Percentiles rank a stretch among this genome's conserved stretches.
Conservation (phyloP, 768 basidiomycete species). For the Mrakia gelida region DNA sequence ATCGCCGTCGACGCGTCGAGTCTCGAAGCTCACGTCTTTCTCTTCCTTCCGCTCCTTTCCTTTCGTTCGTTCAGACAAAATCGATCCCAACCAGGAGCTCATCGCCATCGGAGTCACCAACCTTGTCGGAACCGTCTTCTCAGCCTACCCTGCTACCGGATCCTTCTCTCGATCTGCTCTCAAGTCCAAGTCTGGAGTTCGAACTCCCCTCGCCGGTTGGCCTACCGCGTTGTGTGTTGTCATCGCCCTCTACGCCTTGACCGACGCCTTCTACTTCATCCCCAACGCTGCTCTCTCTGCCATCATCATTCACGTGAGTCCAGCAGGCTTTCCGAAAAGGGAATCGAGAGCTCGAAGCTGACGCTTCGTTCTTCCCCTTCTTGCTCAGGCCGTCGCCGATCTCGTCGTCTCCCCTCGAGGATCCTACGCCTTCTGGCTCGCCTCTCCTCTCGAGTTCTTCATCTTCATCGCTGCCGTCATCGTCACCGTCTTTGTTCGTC, state of each 20-base stretch:
- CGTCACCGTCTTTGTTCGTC: slow-evolving; percentile 30
- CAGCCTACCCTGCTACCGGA: slow-evolving; percentile 92
- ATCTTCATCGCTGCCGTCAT: slow-evolving; percentile 40
- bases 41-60: too few species aligned
- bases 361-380: too few species aligned
- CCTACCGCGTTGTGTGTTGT: slow-evolving; percentile 81
- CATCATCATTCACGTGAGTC: slow-evolving; percentile 33
- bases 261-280: slow-evolving; percentile 22
- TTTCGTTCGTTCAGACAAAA: slow-evolving; percentile 52
- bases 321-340: too few species aligned
- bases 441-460: slow-evolving; percentile 76
- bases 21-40: too few species aligned
- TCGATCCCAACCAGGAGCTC: slow-evolving; percentile 57
- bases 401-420: slow-evolving; percentile 76
- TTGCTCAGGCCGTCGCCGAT: slow-evolving; percentile 46
- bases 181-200: slow-evolving; percentile 94
- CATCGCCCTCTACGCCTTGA: slow-evolving; percentile 63
- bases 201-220: slow-evolving; percentile 86
- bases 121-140: slow-evolving; percentile 75
- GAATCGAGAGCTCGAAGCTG: too few species aligned
- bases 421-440: slow-evolving; percentile 86
- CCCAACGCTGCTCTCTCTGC: slow-evolving; percentile 22
- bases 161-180: slow-evolving; percentile 98
- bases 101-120: slow-evolving; percentile 84
- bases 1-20: too few species aligned